Percentiles rank a stretch among this genome's conserved stretches.
phyloP scores from a whole-genome alignment of 1,139 yeast genomes.

The Suhomyces ambrosiae region DNA sequence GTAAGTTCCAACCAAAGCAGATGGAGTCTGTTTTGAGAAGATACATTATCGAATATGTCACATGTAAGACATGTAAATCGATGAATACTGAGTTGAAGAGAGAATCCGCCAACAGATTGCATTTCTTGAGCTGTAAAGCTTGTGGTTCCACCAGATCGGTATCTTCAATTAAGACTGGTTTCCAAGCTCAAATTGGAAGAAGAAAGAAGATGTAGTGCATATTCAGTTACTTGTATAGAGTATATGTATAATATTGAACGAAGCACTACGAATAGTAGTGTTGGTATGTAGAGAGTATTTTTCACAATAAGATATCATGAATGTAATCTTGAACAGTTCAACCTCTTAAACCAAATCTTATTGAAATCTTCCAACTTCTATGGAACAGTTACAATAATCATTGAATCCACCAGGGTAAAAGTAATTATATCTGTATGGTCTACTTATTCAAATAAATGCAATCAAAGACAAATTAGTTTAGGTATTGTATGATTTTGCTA shows the following conservation, averaged over 20 bases:
- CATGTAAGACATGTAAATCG: conserved; percentile 98
- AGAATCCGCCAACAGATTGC: conserved; percentile 93
- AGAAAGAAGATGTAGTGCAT: conserved; percentile 54
- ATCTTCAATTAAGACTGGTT: conserved; percentile 97
- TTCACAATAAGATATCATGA: too few species aligned
- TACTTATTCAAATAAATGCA: too few species aligned
- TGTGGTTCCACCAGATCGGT: conserved; percentile 98
- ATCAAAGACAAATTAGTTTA: too few species aligned
- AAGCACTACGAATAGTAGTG: neutral
- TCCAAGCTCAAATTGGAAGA: conserved; percentile 93
- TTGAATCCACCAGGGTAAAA: too few species aligned
- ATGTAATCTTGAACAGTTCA: too few species aligned
- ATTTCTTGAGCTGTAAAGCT: conserved; percentile 95
- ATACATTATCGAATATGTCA: conserved; percentile 94
- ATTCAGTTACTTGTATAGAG: neutral
- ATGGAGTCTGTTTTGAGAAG: conserved; percentile 95
- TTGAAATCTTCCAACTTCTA: too few species aligned
- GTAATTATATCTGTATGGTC: too few species aligned
- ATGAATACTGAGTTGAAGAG: conserved; percentile 95
- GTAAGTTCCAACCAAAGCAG: conserved; percentile 97
- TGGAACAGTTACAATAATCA: too few species aligned
- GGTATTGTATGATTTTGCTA: too few species aligned
- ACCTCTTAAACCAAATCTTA: too few species aligned
- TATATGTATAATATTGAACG: conserved; percentile 1
- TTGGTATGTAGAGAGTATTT: too few species aligned